Evolutionary conservation across 306 rosid genomes (phyloP).

Genomic region (Pyrus communis): DNA sequence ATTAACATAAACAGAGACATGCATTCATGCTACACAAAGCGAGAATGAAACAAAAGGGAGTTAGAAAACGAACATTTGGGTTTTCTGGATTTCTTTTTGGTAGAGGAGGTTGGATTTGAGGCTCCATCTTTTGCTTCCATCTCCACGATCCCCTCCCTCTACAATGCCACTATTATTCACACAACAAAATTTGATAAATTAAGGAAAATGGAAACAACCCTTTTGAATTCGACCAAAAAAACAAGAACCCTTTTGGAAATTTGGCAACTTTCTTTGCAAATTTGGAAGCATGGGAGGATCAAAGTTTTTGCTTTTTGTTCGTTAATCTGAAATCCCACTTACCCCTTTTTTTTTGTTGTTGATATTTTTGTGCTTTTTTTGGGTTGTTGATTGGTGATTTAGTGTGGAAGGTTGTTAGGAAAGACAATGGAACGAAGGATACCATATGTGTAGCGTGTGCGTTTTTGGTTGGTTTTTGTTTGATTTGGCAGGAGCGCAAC

Average conservation of each 20-base stretch:
- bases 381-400: neutral
- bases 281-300: neutral
- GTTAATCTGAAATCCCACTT: neutral
- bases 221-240: neutral
- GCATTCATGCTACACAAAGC: neutral
- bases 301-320: neutral
- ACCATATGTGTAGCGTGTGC: neutral
- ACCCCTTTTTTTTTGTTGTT: neutral
- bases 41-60: neutral
- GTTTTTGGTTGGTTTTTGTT: neutral
- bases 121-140: slow-evolving; percentile 4
- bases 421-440: neutral
- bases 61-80: slow-evolving; percentile 25
- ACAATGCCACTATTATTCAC: neutral
- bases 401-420: neutral
- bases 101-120: neutral
- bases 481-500: neutral
- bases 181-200: neutral
- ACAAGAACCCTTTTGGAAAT: neutral
- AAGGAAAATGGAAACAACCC: neutral
- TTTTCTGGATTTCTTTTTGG: slow-evolving; percentile 19
- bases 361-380: neutral
- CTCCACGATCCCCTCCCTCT: neutral
- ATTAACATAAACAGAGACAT: too few species aligned
- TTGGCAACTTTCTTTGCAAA: neutral